These are phyloP conservation scores for Tetradesmus obliquus DNA, from an alignment of 139 green algal species.

Conservation along the genomic window DNA sequence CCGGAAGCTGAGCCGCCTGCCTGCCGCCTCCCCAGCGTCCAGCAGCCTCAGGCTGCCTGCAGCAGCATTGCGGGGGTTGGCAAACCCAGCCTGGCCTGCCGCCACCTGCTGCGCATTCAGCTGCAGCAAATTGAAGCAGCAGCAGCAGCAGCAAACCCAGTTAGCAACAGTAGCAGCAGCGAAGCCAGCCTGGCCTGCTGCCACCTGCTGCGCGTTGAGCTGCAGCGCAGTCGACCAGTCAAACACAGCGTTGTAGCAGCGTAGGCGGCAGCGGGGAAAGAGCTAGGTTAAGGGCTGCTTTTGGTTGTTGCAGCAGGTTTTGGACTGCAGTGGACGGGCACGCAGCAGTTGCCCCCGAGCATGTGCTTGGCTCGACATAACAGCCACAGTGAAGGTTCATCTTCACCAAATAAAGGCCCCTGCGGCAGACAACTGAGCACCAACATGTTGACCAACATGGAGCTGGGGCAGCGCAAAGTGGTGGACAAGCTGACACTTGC, in stretches of 20 bases:
- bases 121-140: neutral
- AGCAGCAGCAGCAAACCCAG: neutral
- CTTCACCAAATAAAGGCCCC: no score
- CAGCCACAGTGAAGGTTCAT: no score
- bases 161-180: neutral
- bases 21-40: slow-evolving; percentile 45
- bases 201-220: neutral
- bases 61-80: slow-evolving; percentile 67
- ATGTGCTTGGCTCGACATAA: no score
- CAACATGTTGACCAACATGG: no score
- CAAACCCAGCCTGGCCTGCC: slow-evolving; percentile 46
- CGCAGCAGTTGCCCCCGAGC: no score
- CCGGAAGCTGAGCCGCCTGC: slow-evolving; percentile 62
- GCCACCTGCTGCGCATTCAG: slow-evolving; percentile 48
- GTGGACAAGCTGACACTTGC: neutral
- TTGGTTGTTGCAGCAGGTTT: no score
- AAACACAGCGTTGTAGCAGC: neutral
- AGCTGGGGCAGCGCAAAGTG: no score
- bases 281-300: no score
- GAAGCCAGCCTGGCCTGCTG: no score
- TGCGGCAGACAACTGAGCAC: no score
- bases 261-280: neutral
- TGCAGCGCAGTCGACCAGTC: neutral
- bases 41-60: slow-evolving; percentile 58
- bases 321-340: no score